Conservation (phyloP, 768 basidiomycete genomes). For the Mycena galopus region DNA sequence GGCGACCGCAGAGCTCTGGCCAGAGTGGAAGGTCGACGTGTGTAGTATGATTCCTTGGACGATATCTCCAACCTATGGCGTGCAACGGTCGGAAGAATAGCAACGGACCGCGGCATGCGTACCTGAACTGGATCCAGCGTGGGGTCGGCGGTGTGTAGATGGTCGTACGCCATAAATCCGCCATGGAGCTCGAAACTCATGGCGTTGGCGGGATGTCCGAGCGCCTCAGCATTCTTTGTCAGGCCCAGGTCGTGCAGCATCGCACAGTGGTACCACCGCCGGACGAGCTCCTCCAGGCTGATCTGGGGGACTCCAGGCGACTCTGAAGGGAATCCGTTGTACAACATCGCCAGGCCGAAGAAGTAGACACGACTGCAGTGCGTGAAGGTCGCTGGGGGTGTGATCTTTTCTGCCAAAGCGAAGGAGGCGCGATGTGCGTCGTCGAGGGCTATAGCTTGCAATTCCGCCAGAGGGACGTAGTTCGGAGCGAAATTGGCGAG, state of each 20-base stretch:
- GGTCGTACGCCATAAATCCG: conserved; percentile 24
- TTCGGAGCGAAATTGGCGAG: conserved; percentile 14
- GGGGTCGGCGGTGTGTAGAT: conserved; percentile 6
- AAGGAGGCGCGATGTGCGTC: conserved; percentile 6
- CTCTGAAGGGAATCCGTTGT: conserved; percentile 20
- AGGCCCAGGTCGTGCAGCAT: conserved; percentile 23
- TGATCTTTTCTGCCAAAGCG: conserved; percentile 18
- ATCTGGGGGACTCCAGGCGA: conserved; percentile 22
- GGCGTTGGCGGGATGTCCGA: conserved; percentile 18
- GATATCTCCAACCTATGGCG: conserved; percentile 18
- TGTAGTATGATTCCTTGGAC: conserved; percentile 21
- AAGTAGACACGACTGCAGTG: conserved; percentile 26
- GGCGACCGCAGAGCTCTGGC: conserved; percentile 15
- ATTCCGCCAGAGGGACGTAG: conserved; percentile 8
- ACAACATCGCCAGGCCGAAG: conserved; percentile 18
- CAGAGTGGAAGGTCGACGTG: conserved; percentile 26
- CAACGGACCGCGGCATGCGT: background rate
- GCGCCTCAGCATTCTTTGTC: conserved; percentile 17
- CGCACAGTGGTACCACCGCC: conserved; percentile 25
- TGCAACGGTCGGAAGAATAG: background rate
- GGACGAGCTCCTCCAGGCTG: conserved; percentile 2
- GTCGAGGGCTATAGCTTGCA: conserved; percentile 14
- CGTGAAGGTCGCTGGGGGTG: conserved; percentile 13
- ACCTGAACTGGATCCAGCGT: conserved; percentile 19
- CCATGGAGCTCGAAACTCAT: conserved; percentile 29